These are phyloP conservation scores for Colletotrichum australisinense DNA, from an alignment of 2,329 filamentous ascomycete genomes.

Conservation along the genomic window DNA sequence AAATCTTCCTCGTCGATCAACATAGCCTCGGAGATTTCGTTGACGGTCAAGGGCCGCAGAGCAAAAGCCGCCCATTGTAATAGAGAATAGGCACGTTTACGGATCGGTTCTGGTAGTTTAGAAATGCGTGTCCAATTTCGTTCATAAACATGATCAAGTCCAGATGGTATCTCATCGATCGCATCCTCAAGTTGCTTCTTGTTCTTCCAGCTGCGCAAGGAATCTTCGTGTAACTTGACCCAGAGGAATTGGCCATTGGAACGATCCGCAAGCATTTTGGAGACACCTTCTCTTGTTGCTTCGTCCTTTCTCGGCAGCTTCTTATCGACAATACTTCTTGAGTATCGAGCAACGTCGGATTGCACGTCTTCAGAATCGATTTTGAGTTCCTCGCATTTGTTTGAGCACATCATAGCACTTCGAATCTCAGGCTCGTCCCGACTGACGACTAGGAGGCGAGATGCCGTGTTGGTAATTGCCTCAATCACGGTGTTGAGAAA, in stretches of 20 bases:
- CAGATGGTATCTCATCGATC: constrained; percentile 42
- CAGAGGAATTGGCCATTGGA: constrained; percentile 49
- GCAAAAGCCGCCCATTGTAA: constrained; percentile 46
- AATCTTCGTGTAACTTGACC: constrained; percentile 44
- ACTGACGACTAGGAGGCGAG: no score
- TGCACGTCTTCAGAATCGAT: constrained; percentile 40
- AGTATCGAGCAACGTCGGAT: constrained; percentile 40
- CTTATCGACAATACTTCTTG: constrained; percentile 41
- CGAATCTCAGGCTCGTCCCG: no score
- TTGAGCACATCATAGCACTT: no score
- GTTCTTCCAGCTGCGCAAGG: constrained; percentile 41
- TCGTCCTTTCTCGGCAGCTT: constrained; percentile 44
- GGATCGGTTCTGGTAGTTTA: constrained; percentile 19
- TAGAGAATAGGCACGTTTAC: constrained; percentile 41
- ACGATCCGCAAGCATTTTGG: constrained; percentile 39
- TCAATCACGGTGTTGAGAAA: no score
- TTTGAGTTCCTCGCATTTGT: no score
- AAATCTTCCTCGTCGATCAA: constrained; percentile 37
- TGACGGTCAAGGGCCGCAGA: constrained; percentile 36
- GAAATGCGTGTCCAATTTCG: constrained; percentile 43
- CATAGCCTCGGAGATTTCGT: constrained; percentile 40
- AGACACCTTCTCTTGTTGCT: constrained; percentile 33
- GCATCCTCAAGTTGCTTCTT: constrained; percentile 42
- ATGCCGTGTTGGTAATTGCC: no score
- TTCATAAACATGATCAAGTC: constrained; percentile 45